Evolutionary conservation across 179 eudicot species (phyloP), one percentile per base, ranked within the genome.

Genomic region (Silene vulgaris): DNA sequence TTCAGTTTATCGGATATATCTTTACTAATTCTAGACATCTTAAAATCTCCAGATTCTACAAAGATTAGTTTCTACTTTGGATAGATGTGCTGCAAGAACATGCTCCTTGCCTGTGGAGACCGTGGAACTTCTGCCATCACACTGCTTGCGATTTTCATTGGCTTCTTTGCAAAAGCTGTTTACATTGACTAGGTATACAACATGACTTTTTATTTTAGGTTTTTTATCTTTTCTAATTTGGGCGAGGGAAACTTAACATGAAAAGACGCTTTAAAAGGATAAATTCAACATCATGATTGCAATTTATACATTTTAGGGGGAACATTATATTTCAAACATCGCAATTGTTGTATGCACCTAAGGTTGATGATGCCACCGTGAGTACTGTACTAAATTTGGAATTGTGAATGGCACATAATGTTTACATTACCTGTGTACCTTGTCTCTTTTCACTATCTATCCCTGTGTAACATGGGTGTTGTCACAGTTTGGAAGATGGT

Each of bases 51-150:
- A 96, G 99, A 88, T 96, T 81, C 79, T 93, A 54, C 87, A 86
- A 72, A 85, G 97, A 71, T 78, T 96, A 67, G 84, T 96, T 72
- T 85, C 88, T 56, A 89, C 99, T 68, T 83, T 96, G 78, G 99
- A 96, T 77, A 93, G 94, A 9, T 96, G 99, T 83, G 98, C 99
- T 52, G 91, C 98, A 37, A 91, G 99, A 74, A 96, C 98, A 67
- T 89, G 92, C 86, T 89, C 91, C 72, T 88, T 96, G 86, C 98
- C 99, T n/a, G 84, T 91, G 80, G 96, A 91, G 82, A 91, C 93
- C 30, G 98, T 96, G 56, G 98, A 89, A 81, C 98, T 90, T 80
- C 88, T 96, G 86, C 99, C 99, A 68, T 73, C 93, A 69, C 97
- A 96, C 84, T 96, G 99, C 82, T 89, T 96, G 87, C 86, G 89